Conservation (phyloP, 768 basidiomycete genomes). For the Suillus alpinus region DNA sequence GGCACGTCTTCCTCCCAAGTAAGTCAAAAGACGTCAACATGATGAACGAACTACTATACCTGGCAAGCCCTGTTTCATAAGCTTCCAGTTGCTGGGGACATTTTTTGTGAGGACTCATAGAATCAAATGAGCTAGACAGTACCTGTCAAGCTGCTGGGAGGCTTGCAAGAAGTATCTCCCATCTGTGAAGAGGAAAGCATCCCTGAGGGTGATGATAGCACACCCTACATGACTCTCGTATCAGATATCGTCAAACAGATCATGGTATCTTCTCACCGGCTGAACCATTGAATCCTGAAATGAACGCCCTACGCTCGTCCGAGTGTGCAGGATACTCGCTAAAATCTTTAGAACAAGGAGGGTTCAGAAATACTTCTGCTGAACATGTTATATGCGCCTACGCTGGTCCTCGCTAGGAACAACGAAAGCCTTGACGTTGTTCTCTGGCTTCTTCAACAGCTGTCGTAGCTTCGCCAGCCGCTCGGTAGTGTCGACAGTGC, state of each 20-base stretch:
- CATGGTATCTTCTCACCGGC: constrained; percentile 56
- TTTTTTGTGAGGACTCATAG: neutral
- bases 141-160: constrained; percentile 83
- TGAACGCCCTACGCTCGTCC: constrained; percentile 81
- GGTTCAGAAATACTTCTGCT: constrained; percentile 1
- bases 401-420: constrained; percentile 94
- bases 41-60: constrained; percentile 38
- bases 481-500: constrained; percentile 58
- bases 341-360: constrained; percentile 50
- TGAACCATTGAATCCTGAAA: constrained; percentile 93
- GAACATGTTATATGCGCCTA: constrained; percentile 34
- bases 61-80: constrained; percentile 90
- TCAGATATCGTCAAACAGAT: constrained; percentile 1
- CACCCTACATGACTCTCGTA: constrained; percentile 48
- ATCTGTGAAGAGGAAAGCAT: constrained; percentile 89
- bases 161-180: constrained; percentile 96
- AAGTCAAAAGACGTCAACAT: constrained; percentile 14
- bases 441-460: constrained; percentile 59
- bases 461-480: constrained; percentile 63
- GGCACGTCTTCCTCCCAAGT: constrained; percentile 61
- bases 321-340: constrained; percentile 88
- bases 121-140: constrained; percentile 19
- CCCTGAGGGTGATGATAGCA: constrained; percentile 67
- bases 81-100: constrained; percentile 72
- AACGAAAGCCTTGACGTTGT: constrained; percentile 68